Evolutionary conservation across 1,284 basidiomycete genomes (phyloP), one percentile per base, ranked within the genome.

Genomic region (Cystobasidiaceae sp.): DNA sequence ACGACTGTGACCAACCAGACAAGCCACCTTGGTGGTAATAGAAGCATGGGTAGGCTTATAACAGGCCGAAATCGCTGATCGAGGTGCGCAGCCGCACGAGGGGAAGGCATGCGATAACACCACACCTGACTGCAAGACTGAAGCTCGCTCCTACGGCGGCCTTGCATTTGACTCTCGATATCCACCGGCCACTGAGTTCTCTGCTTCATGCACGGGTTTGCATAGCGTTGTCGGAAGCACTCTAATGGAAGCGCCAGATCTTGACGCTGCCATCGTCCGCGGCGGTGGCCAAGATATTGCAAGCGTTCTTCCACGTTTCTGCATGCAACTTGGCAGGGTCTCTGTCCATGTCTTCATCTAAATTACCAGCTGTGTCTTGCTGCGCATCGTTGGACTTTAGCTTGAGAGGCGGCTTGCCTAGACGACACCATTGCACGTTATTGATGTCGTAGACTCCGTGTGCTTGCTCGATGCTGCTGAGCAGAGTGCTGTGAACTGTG

Each of bases 381-480:
- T 44, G 33, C 11, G 46, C 11, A 6, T 48, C 45, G 25, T 50
- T 27, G 15, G 7, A 3, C 25, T 50, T 50, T 32, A 39, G 33
- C n/a, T 32, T 54, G 8, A 48, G 59, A 33, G 67, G 51, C 3
- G 43, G 37, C 43, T 69, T 45, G 41, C 68, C 68, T 15, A 73
- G 66, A 0, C 72, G 74, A 44, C 88, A 90, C 89, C 89, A 93
- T 1, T 81, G 79, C 13, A 91, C 81, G 37, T 83, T 80, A 75
- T 93, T 93, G 43, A 90, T 81, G n/a, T 93, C 90, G 69, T 83
- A 80, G 0, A 87, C 83, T 4, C 82, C 87, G 70, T 93, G 90
- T 0, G 87, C 79, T 6, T 81, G 75, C 7, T 87, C 70, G 11
- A 9, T 84, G 72, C 44, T 71, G 25, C 69, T 70, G 19, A 68